Evolutionary conservation across 2,329 filamentous ascomycete species (phyloP).

Genomic region (Parastagonospora nodorum): DNA sequence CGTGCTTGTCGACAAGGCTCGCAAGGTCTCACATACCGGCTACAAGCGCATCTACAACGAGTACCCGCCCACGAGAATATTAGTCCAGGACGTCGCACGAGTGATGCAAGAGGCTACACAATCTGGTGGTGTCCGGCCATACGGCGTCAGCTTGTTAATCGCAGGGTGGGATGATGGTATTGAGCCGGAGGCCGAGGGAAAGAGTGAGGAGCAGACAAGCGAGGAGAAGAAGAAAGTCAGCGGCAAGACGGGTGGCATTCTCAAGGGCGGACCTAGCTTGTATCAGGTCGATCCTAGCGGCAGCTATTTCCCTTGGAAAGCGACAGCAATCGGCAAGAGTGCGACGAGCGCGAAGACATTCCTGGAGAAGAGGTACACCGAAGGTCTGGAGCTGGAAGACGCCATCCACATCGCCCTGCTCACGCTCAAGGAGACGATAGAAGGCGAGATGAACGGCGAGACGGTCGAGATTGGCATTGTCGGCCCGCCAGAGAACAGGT

Average conservation of each 20-base stretch:
- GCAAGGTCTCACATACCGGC: slow-evolving; percentile 95
- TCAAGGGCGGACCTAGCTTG: slow-evolving; percentile 94
- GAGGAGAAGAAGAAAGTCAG: slow-evolving; percentile 72
- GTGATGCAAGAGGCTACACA: slow-evolving; percentile 99
- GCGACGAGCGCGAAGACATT: slow-evolving; percentile 99
- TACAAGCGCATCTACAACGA: slow-evolving; percentile 99
- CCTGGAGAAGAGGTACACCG: slow-evolving; percentile 97
- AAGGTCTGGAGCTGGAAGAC: slow-evolving; percentile 95
- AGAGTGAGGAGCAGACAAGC: slow-evolving; percentile 58
- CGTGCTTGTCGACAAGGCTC: slow-evolving; percentile 94
- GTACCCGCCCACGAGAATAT: slow-evolving; percentile 98
- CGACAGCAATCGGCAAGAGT: slow-evolving; percentile 97
- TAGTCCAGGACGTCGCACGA: slow-evolving; percentile 95
- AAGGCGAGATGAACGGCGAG: slow-evolving; percentile 98
- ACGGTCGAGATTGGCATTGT: slow-evolving; percentile 99
- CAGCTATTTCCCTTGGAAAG: slow-evolving; percentile 99
- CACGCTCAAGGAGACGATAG: slow-evolving; percentile 98
- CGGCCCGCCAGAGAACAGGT: slow-evolving; percentile 88
- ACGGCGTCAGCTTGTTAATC: slow-evolving; percentile 93
- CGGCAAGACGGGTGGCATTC: slow-evolving; percentile 91
- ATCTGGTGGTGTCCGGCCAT: slow-evolving; percentile 94
- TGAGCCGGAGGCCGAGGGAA: slow-evolving; percentile 77
- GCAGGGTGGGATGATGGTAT: slow-evolving; percentile 98
- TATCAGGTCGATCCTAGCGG: slow-evolving; percentile 99
- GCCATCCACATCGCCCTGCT: slow-evolving; percentile 97